Evolutionary conservation across 2,329 filamentous ascomycete genomes (phyloP).

Genomic region (Ophiognomonia clavigignenti-juglandacearum): DNA sequence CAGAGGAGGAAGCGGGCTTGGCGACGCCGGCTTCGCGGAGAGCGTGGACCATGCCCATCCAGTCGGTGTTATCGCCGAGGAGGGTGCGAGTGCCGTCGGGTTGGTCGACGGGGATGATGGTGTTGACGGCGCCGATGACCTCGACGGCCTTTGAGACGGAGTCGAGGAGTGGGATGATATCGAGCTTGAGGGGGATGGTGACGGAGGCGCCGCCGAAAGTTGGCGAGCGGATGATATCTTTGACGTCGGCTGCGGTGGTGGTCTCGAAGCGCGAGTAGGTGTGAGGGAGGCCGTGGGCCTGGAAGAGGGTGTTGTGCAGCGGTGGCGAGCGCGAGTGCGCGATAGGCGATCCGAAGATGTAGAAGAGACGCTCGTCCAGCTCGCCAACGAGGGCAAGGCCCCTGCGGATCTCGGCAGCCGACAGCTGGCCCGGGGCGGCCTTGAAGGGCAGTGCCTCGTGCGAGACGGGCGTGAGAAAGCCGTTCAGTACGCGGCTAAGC

Average conservation of each 20-base stretch:
- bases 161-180: conserved; percentile 78
- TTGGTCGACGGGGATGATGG: conserved; percentile 61
- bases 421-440: conserved; percentile 89
- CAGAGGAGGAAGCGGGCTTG: conserved; percentile 34
- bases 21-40: conserved; percentile 64
- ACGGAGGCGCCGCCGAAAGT: conserved; percentile 92
- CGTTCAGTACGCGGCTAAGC: conserved; percentile 83
- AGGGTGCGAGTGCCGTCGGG: conserved; percentile 48
- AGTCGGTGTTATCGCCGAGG: conserved; percentile 91
- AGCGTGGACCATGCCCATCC: conserved; percentile 82
- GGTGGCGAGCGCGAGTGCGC: conserved; percentile 77
- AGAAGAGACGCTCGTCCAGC: conserved; percentile 72
- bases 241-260: conserved; percentile 54
- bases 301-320: conserved; percentile 84
- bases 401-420: conserved; percentile 79
- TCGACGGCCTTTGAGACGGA: conserved; percentile 73
- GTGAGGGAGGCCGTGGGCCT: conserved; percentile 74
- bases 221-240: conserved; percentile 59
- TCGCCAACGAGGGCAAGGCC: conserved; percentile 75
- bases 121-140: conserved; percentile 90
- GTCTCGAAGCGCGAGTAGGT: conserved; percentile 76
- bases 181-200: conserved; percentile 90
- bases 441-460: conserved; percentile 87
- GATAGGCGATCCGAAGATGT: conserved; percentile 84
- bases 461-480: conserved; percentile 90